Base-by-base conservation (phyloP, 176 grass and related monocot species). In the Zoysia pacifica region DNA sequence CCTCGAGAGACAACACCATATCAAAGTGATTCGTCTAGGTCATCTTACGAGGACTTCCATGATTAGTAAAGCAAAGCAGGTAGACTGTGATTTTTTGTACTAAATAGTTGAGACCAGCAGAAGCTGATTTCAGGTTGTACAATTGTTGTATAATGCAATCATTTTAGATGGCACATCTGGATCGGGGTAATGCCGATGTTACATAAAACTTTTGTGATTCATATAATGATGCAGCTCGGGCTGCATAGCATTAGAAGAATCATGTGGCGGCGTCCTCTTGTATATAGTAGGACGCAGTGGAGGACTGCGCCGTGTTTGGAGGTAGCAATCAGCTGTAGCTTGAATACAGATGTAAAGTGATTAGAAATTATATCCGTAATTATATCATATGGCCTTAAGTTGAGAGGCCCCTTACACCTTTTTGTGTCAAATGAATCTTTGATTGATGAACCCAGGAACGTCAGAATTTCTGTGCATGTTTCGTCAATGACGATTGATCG, bases 1-100 rank as follows among this genome's bases (percentile, higher is more conserved):
- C 88, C 93, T 16, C 90, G 90, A 59, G 90, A 97, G 60, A 89
- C 83, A 16, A 99, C 93, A 1, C 93, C 93, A 12, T 99, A 84
- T 74, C 93, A 93, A 85, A 99, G 96, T 65, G 96, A 95, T 76
- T 95, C 96, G n/a, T 99, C 96, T 16, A 85, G 83, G 67, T 91
- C 90, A 56, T 94, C 96, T 47, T 99, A 95, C 0, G 93, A 99
- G 73, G 96, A 99, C 84, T 88, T 99, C 52, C 86, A 95, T 50
- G 96, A 94, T 53, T 93, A 93, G 73, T 67, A 11, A 82, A 68
- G 63, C 44, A 18, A 28, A 7, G 50, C n/a, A 38, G 35, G 47
- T 52, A 13, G 73, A 54, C 51, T 19, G 39, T 46, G 55, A 48
- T 48, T 76, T 40, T 71, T 67, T 5, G 5, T 1, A 42, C 9